phyloP scores from a whole-genome alignment of 345 rosid genomes.

The Microthlaspi erraticum region DNA sequence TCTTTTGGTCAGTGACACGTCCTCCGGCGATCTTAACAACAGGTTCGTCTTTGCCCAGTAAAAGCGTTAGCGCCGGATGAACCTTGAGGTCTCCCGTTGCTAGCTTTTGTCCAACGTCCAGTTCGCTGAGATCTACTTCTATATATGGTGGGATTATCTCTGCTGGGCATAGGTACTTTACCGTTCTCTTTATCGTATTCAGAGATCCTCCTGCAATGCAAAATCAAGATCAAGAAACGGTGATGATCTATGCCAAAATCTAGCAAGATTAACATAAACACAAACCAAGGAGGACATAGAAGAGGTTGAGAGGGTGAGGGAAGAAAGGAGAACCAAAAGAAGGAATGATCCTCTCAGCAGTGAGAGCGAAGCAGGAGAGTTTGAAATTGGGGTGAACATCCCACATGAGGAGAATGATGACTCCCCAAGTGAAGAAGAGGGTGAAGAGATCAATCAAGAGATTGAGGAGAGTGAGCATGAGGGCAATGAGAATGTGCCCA shows the following conservation, averaged over 20 bases:
- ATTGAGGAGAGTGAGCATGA: too few species aligned
- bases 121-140: constrained; percentile 87
- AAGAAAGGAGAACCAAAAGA: too few species aligned
- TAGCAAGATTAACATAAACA: background rate
- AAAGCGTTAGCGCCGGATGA: constrained; percentile 81
- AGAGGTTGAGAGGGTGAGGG: too few species aligned
- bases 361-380: too few species aligned
- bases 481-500: too few species aligned
- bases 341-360: too few species aligned
- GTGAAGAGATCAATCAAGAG: too few species aligned
- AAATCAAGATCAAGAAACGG: constrained; percentile 2
- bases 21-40: constrained; percentile 75
- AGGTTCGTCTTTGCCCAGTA: constrained; percentile 66
- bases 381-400: too few species aligned
- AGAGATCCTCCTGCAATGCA: constrained; percentile 69
- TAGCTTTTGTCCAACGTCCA: constrained; percentile 83
- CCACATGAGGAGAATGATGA: too few species aligned
- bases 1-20: constrained; percentile 76
- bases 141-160: constrained; percentile 92
- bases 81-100: constrained; percentile 85
- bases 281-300: too few species aligned
- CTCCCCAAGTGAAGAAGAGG: too few species aligned
- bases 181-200: constrained; percentile 88
- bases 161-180: constrained; percentile 81
- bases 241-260: background rate